Base-by-base conservation (phyloP, 805 yeast species). In the Hanseniaspora taiwanica region DNA sequence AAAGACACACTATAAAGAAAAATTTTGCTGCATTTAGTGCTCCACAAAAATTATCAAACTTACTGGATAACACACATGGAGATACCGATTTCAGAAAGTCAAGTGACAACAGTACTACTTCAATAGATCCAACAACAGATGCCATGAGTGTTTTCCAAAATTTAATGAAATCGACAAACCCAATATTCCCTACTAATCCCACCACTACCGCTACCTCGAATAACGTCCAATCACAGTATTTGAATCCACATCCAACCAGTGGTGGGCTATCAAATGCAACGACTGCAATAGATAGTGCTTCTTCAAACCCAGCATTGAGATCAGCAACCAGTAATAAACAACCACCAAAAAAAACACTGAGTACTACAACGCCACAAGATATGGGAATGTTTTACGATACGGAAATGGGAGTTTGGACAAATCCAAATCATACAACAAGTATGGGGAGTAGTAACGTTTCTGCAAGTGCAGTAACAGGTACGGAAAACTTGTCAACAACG, bases 191-290 rank as follows among this genome's bases (percentile, higher is more conserved):
- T 12, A 14, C n/a, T n/a, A n/a, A n/a, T n/a, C n/a, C n/a, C n/a
- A n/a, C n/a, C n/a, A n/a, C n/a, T n/a, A n/a, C n/a, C n/a, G n/a
- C n/a, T n/a, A n/a, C n/a, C n/a, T n/a, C n/a, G n/a, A 12, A 17
- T 23, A 18, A 33, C 14, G n/a, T 18, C 12, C 21, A 33, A 19
- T 10, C 9, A 4, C 36, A 18, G 6, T 19, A 33, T 6, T 12
- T 33, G 23, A 18, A 19, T 19, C 23, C 8, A n/a, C 36, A 19
- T 9, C 24, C 36, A 21, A 20, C 36, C 9, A 6, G 23, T 9
- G 38, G 41, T 27, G 44, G 41, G 14, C 20, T 27, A 8, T 42
- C 44, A 6, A 38, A 25, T 25, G 44, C 44, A 6, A 42, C 44
- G 12, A 42, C 44, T 9, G 44, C 44, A 13, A 40, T 42, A n/a